phyloP scores from a whole-genome alignment of 352 stramenopile genomes.

The Globisporangium orthogonon region DNA sequence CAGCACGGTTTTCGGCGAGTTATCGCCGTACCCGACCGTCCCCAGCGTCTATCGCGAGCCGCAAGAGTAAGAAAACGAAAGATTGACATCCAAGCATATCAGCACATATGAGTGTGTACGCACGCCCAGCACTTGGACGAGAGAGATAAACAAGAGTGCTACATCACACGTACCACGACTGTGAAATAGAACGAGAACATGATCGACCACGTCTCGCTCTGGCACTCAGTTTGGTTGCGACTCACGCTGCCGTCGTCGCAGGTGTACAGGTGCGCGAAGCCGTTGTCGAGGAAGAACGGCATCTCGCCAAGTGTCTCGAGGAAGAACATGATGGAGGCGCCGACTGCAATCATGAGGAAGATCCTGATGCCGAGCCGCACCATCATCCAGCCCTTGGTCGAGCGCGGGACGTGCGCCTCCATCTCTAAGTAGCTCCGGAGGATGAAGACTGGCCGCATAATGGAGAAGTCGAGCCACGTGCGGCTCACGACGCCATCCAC shows the following conservation, averaged over 20 bases:
- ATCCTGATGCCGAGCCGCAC: constrained; percentile 68
- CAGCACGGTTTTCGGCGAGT: constrained; percentile 74
- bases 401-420: constrained; percentile 63
- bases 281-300: constrained; percentile 67
- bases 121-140: no score
- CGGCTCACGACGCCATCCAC: constrained; percentile 48
- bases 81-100: neutral
- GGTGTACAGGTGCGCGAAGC: constrained; percentile 77
- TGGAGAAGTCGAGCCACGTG: constrained; percentile 82
- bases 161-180: constrained; percentile 50
- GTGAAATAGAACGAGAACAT: constrained; percentile 90
- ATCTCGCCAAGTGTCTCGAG: constrained; percentile 85
- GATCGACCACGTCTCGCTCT: constrained; percentile 72
- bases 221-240: constrained; percentile 35
- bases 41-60: constrained; percentile 54
- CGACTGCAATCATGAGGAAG: constrained; percentile 80
- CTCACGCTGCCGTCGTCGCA: constrained; percentile 61
- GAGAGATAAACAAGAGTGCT: neutral
- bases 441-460: constrained; percentile 81
- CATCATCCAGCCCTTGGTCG: constrained; percentile 81
- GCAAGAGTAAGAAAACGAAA: neutral
- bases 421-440: constrained; percentile 80
- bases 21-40: constrained; percentile 86
- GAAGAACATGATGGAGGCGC: constrained; percentile 79
- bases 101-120: neutral